Percentiles rank a stretch among this genome's conserved stretches.
phyloP scores from a whole-genome alignment of 768 basidiomycete genomes.

The Phaeotremella skinneri region DNA sequence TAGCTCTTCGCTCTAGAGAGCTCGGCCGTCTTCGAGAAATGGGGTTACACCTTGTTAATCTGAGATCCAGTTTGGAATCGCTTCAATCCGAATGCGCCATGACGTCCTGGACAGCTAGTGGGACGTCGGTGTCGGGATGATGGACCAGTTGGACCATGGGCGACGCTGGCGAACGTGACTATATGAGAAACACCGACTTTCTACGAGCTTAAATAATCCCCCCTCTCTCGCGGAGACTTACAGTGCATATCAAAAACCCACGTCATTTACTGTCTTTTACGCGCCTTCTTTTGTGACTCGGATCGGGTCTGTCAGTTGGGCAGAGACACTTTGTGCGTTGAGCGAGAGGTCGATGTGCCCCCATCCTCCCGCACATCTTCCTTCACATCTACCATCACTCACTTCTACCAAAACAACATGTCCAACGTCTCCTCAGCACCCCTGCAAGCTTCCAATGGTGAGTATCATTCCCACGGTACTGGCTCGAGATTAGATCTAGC shows the following conservation, averaged over 20 bases:
- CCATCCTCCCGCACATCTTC: not conserved
- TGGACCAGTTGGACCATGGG: no score
- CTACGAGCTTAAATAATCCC: no score
- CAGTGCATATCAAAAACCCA: no score
- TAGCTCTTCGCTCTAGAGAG: not conserved
- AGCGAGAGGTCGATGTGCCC: not conserved
- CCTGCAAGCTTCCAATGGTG: slow-evolving; percentile 19
- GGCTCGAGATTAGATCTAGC: not conserved
- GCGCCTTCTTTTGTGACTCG: not conserved
- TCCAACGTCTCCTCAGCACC: slow-evolving; percentile 11
- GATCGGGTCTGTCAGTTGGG: not conserved
- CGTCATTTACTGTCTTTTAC: not conserved
- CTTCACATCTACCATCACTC: not conserved
- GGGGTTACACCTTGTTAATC: no score
- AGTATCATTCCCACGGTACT: slow-evolving; percentile 7
- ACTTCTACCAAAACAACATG: slow-evolving; percentile 4
- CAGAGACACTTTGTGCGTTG: not conserved
- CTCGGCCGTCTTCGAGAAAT: no score
- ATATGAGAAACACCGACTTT: no score
- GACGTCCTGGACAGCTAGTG: no score
- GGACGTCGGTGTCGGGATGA: no score
- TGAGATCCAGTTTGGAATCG: no score
- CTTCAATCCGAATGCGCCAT: no score
- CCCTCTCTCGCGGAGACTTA: no score
- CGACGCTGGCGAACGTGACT: no score